These are phyloP conservation scores for Ambrosia artemisiifolia DNA, from an alignment of 129 eudicot species.

Conservation along the genomic window DNA sequence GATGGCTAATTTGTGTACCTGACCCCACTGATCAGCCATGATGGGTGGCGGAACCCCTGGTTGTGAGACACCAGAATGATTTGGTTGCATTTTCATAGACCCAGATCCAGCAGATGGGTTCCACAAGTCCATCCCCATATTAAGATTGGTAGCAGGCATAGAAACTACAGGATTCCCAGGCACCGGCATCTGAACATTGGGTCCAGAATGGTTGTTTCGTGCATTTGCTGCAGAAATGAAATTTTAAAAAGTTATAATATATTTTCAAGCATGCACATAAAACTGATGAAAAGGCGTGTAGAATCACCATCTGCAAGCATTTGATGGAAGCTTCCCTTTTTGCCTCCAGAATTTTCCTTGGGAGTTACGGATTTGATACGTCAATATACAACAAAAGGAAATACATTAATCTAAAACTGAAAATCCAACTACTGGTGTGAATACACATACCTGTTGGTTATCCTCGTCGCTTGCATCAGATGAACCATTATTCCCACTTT, in stretches of 20 bases:
- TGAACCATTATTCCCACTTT: slow-evolving; percentile 84
- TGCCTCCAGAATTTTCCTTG: slow-evolving; percentile 57
- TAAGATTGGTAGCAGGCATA: slow-evolving; percentile 62
- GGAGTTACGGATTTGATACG: slow-evolving; percentile 2
- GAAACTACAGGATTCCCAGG: slow-evolving; percentile 67
- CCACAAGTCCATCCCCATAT: slow-evolving; percentile 94
- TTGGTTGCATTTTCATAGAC: slow-evolving; percentile 48
- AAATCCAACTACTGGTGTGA: not conserved
- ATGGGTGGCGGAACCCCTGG: slow-evolving; percentile 25
- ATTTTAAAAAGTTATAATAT: not conserved
- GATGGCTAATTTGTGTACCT: slow-evolving; percentile 31
- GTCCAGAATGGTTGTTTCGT: slow-evolving; percentile 35
- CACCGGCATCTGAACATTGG: slow-evolving; percentile 45
- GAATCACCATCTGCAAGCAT: slow-evolving; percentile 87
- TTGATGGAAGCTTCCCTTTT: slow-evolving; percentile 90
- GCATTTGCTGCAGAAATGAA: slow-evolving; percentile 51
- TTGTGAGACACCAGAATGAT: slow-evolving; percentile 33
- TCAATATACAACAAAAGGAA: not conserved
- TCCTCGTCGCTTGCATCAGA: slow-evolving; percentile 80
- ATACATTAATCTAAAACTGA: not conserved
- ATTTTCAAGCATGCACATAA: not conserved
- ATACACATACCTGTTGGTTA: slow-evolving; percentile 47
- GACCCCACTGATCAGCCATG: slow-evolving; percentile 75
- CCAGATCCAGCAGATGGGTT: slow-evolving; percentile 62
- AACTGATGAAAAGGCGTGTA: slow-evolving; percentile 15